Evolutionary conservation across 805 yeast species (phyloP), one percentile per base, ranked within the genome.

Genomic region (Pichia ethanolica): DNA sequence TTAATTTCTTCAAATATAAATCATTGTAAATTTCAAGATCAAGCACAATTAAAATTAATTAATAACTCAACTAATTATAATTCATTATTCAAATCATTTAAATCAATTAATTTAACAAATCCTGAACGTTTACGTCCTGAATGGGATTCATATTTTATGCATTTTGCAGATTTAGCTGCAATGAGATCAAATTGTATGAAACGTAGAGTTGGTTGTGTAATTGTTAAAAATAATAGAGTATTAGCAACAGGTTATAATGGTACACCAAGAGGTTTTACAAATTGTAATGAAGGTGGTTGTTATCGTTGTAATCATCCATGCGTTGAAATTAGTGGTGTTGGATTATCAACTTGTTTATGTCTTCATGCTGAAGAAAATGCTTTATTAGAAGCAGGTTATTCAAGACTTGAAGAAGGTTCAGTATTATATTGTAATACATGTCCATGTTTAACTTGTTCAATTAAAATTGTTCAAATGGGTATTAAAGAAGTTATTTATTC

Each of bases 301-400:
- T 67, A 79, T 5, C 71, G 99, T 38, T 93, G 99, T 65, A 93
- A 93, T 60, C 69, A 76, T 28, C 90, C 85, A 7, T 73, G 73
- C 46, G 28, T 27, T 10, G 45, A 44, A 28, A 73, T 75, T 0
- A 62, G 72, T 36, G 95, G 96, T 3, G 73, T 78, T 3, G 80
- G 76, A 1, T 69, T 91, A 37, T 76, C 84, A 4, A 89, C 97
- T 0, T 93, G 99, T 65, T 67, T 93, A 44, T 93, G 99, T 65
- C 68, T 93, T 35, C 99, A 93, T 65, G 99, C 98, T 0, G 99
- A 93, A 64, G 99, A 93, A 59, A 93, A 93, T 64, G 98, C 99
- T 0, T 70, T 93, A 38, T 66, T 93, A 45, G 99, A 93, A 64
- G 88, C 97, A 7, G 99, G 99, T 1, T 74, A 97, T 54, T 96